Conservation (phyloP, 768 basidiomycete genomes). For the Gyrodon lividus region DNA sequence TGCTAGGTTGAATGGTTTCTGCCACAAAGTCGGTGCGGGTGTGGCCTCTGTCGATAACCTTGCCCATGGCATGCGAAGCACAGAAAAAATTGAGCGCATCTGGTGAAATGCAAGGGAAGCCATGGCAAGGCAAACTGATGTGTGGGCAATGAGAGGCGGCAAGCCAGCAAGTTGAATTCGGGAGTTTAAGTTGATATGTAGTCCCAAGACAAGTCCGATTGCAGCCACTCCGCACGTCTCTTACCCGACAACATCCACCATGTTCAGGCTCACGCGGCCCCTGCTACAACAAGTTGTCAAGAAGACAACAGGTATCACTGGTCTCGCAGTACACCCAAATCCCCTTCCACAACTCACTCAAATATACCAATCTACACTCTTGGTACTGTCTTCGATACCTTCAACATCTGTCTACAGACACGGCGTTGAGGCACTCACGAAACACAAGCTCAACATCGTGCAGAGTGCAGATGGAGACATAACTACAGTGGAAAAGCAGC, state of each 20-base stretch:
- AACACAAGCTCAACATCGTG: conserved; percentile 73
- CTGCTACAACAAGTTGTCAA: conserved; percentile 64
- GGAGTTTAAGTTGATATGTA: neutral
- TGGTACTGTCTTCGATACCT: conserved; percentile 69
- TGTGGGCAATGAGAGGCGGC: neutral
- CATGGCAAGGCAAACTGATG: conserved; percentile 31
- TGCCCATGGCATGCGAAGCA: conserved; percentile 25
- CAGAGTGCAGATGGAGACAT: conserved; percentile 68
- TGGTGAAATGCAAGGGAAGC: conserved; percentile 39
- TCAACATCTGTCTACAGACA: conserved; percentile 85
- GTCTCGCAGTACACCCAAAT: conserved; percentile 79
- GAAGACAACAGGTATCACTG: conserved; percentile 81
- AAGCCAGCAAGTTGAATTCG: neutral
- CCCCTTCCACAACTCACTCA: conserved; percentile 76
- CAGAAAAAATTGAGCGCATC: conserved; percentile 27
- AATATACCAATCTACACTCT: conserved; percentile 78
- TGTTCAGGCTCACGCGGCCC: conserved; percentile 79
- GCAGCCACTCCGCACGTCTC: conserved; percentile 11
- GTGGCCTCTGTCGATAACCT: conserved; percentile 8
- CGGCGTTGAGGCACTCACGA: conserved; percentile 81
- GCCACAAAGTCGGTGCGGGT: conserved; percentile 20
- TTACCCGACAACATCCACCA: conserved; percentile 35
- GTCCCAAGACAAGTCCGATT: neutral
- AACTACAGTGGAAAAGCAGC: conserved; percentile 61
- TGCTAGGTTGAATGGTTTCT: conserved; percentile 33